Evolutionary conservation across 306 rosid species (phyloP), one percentile per base, ranked within the genome.

Genomic region (Styphnolobium japonicum): DNA sequence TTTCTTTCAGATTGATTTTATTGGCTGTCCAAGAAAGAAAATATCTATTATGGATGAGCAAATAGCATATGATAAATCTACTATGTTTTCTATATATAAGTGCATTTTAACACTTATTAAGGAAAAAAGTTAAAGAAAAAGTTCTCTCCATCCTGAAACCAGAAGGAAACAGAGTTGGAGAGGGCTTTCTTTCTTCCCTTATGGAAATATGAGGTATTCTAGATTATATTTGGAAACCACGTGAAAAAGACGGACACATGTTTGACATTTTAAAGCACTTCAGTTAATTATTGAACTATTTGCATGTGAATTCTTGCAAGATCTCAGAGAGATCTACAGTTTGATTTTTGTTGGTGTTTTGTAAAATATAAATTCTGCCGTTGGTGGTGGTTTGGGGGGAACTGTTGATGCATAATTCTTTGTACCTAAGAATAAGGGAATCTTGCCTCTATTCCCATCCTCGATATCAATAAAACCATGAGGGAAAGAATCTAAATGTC

Each of bases 1-100:
- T 61, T 57, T 23, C 45, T 80, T 83, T 84, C 40, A 31, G 62
- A 7, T 37, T 60, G 55, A 65, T 73, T 76, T 37, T 27, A 48
- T 65, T 63, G 80, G 64, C 27, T 64, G 3, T 64, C 69, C 69
- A 53, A 34, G 55, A 81, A 78, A 53, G 42, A 49, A 53, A 58
- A 21, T 55, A 22, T 56, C 10, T 65, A 36, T 65, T 10, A 71
- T 14, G 29, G 52, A 71, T 31, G 31, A 11, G 52, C 25, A 21
- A 61, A 5, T 51, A 43, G 53, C 67, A 53, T 36, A 19, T 66
- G 53, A 46, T 79, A 15, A 40, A 40, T 46, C 43, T 34, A 4
- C 9, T 12, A 16, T 66, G 45, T 21, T 69, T 75, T 70, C 11
- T 56, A 1, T 82, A 14, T 16, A 53, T 40, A 27, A 29, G 46